Percentiles rank a stretch among this genome's conserved stretches.
phyloP scores from a whole-genome alignment of 1,284 basidiomycete species.

The Ganoderma leucocontextum region DNA sequence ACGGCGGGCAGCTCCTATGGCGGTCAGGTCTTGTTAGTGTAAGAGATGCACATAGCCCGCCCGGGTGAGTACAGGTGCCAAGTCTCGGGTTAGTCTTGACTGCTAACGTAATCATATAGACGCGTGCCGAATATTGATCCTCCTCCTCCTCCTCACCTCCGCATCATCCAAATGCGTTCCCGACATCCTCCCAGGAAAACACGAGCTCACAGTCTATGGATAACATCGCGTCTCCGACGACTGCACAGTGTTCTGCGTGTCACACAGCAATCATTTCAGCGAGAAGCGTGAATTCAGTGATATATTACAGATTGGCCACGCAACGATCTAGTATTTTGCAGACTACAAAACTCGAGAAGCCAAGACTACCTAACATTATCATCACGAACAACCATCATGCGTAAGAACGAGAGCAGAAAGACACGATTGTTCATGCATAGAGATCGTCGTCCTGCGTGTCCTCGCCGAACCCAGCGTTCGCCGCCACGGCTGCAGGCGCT shows the following conservation, averaged over 20 bases:
- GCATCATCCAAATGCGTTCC: neutral
- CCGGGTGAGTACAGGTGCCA: too few relatives aligned
- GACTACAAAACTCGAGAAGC: slow-evolving; percentile 25
- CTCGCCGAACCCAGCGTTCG: slow-evolving; percentile 83
- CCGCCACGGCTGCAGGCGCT: slow-evolving; percentile 51
- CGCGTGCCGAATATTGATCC: too few relatives aligned
- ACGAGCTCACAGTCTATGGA: slow-evolving; percentile 4
- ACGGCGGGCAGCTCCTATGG: slow-evolving; percentile 18
- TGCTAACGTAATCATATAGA: too few relatives aligned
- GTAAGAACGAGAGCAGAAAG: slow-evolving; percentile 3
- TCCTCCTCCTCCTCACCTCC: too few relatives aligned
- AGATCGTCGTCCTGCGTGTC: slow-evolving; percentile 89
- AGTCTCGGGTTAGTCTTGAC: too few relatives aligned
- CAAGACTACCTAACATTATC: slow-evolving; percentile 23
- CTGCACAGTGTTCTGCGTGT: neutral
- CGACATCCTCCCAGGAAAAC: slow-evolving; percentile 9
- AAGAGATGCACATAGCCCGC: too few relatives aligned
- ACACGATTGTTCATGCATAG: slow-evolving; percentile 65
- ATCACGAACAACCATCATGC: neutral
- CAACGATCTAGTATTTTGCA: slow-evolving; percentile 33
- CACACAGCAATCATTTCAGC: neutral
- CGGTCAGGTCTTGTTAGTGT: too few relatives aligned
- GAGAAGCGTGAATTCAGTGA: slow-evolving; percentile 23
- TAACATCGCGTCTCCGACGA: neutral
- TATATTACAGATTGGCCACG: slow-evolving; percentile 28